Evolutionary conservation across 2,329 filamentous ascomycete species (phyloP), one percentile per base, ranked within the genome.

Genomic region (Pseudonectria foliicola): DNA sequence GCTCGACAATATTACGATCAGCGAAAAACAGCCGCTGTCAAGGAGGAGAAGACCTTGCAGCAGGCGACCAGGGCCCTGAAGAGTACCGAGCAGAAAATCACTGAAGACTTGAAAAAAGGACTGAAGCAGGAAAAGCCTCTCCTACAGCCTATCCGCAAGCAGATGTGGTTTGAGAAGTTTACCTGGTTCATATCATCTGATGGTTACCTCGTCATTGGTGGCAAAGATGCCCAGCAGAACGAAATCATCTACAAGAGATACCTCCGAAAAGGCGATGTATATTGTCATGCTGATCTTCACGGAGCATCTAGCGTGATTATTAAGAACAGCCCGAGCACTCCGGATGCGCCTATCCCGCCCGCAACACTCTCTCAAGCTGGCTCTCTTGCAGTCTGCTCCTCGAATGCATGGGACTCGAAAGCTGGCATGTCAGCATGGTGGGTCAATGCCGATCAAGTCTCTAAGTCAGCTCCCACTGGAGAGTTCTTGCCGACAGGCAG

Each of bases 81-180:
- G 59, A 95, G 80, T 48, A 86, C 89, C 6, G 87, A 95, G 56
- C 81, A 84, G 52, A 95, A 95, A 62, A 89, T 96, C 14, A 71
- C 75, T 4, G 77, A 85, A 10, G 87, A 95, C 55, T 68, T 96
- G 14, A 93, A 85, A 62, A 90, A 88, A 52, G 82, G 80, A 0
- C 61, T 96, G 37, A 95, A 95, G 63, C 83, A 92, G 54, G 92
- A 96, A 61, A 95, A 95, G 58, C 82, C 87, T 13, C 68, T 93
- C 2, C 65, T 96, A 8, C 80, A 89, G 29, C 87, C 84, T 0
- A 82, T 95, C 7, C 77, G 92, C 37, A 83, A 80, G 52, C 82
- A 81, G 46, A 75, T 89, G 51, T 98, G 92, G 92, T 98, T 95
- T 48, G 92, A 98, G 54, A 98, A 98, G 61, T 98, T 95, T 52